Base-by-base conservation (phyloP, 176 grass and related monocot species). In the Oryza nivara region DNA sequence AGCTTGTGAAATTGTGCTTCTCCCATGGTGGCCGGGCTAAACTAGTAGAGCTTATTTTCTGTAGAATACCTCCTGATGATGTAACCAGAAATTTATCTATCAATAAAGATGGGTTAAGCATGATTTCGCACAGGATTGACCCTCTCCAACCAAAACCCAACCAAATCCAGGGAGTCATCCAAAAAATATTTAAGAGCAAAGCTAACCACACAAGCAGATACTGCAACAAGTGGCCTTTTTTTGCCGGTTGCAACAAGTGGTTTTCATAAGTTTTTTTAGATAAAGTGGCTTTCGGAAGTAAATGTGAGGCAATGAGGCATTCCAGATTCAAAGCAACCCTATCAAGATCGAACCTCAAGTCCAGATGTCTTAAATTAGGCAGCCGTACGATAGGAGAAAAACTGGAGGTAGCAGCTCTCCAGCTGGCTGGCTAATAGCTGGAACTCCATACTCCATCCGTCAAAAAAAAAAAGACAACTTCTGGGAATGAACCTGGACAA, bases 371-470 rank as follows among this genome's bases (percentile, higher is more conserved):
- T 73, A 38, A 26, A 26, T 85, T 72, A 9, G 44, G 64, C 83
- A 20, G 41, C 78, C 88, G 72, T 76, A 81, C 77, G 22, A 3
- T 0, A 35, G 61, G 11, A 52, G 11, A 52, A 65, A 80, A 81
- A 72, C 16, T 35, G 43, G 52, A 23, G 14, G 71, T 15, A 6
- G 36, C 11, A 6, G 40, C 40, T 41, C 40, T 41, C 1, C 40
- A 41, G 68, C 80, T 83, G 80, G 68, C 80, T 83, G 80, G 30
- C 41, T 32, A 41, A 69, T 41, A 69, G 51, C 77, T 54, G 52
- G 66, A 81, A 17, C 45, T 20, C 44, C 32, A 2, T 4, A 34
- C 26, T 26, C 26, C 26, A 26, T 26, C 26, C 26, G 26, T 26
- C 1, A 26, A 26, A 26, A 26, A 26, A 25, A 26, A 26, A 26